Conservation (phyloP, 1,139 yeast genomes). For the Hyphopichia buzzinii region DNA sequence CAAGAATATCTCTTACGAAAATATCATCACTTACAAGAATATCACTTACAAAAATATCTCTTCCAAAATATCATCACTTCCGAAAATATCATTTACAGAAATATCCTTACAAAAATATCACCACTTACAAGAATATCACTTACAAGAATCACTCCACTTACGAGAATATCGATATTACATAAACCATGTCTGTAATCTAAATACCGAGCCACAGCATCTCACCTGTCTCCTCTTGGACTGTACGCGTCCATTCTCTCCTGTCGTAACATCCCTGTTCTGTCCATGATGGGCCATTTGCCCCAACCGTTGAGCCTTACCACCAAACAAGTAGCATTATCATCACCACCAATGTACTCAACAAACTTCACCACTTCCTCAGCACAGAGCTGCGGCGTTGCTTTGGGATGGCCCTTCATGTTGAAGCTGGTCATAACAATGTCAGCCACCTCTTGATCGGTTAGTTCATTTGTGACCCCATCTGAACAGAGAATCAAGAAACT, state of each 20-base stretch:
- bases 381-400: constrained; percentile 82
- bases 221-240: constrained; percentile 31
- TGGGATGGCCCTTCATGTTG: constrained; percentile 60
- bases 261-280: constrained; percentile 78
- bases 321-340: constrained; percentile 90
- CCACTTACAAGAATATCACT: too few species aligned
- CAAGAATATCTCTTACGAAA: too few species aligned
- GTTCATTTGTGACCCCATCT: constrained; percentile 81
- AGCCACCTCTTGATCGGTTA: constrained; percentile 87
- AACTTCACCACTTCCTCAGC: constrained; percentile 83
- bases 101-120: too few species aligned
- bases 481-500: constrained; percentile 73
- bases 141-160: too few species aligned
- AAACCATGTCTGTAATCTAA: too few species aligned
- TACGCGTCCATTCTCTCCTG: constrained; percentile 65
- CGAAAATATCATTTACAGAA: too few species aligned
- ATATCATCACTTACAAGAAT: too few species aligned
- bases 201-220: background rate
- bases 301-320: constrained; percentile 82
- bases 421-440: constrained; percentile 78
- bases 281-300: constrained; percentile 87
- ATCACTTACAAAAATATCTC: too few species aligned
- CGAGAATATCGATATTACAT: too few species aligned
- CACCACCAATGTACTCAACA: constrained; percentile 86
- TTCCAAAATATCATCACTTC: too few species aligned